Evolutionary conservation across 345 rosid genomes (phyloP), one percentile per base, ranked within the genome.

Genomic region (Rhodomyrtus tomentosa): DNA sequence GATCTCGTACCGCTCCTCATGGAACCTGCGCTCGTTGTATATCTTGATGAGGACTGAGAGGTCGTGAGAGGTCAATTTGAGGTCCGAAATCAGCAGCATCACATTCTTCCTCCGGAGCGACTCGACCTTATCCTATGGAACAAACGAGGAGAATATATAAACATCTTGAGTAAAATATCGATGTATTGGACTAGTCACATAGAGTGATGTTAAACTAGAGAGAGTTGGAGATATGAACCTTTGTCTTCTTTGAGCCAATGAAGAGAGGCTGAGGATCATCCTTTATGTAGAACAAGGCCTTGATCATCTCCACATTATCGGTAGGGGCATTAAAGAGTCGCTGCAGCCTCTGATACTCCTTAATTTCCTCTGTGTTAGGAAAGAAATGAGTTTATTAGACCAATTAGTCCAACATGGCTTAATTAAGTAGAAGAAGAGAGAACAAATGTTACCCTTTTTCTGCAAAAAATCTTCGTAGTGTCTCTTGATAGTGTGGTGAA

Each of bases 231-330:
- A 10, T 10, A 10, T 10, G 7, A 7, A 92, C 94, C 87, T 86
- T 91, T 54, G 51, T 87, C 85, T 87, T 88, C 80, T 83, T 89
- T 50, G 83, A 81, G 62, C 91, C 91, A 59, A 87, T 85, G 59
- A 82, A 24, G 12, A 92, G 91, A 3, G 93, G 94, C 84, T 14
- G 86, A 55, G 56, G 84, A 81, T 91, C 90, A 62, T 90, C 91
- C 84, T 91, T 88, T 27, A 83, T 72, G 89, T 87, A 83, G 32
- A 92, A 53, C 83, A 92, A 42, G 10, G 91, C 89, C 84, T 59
- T 88, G 76, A 92, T 89, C 55, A 89, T 50, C 87, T 59, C 89
- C 88, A 85, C 83, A 82, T 91, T 92, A 82, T 90, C 94, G 21
- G 86, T 85, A 12, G 85, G 52, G 24, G 74, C 88, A 10, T 82